These are phyloP conservation scores for Candida arabinofermentans DNA, from an alignment of 805 yeast genomes.

Conservation along the genomic window DNA sequence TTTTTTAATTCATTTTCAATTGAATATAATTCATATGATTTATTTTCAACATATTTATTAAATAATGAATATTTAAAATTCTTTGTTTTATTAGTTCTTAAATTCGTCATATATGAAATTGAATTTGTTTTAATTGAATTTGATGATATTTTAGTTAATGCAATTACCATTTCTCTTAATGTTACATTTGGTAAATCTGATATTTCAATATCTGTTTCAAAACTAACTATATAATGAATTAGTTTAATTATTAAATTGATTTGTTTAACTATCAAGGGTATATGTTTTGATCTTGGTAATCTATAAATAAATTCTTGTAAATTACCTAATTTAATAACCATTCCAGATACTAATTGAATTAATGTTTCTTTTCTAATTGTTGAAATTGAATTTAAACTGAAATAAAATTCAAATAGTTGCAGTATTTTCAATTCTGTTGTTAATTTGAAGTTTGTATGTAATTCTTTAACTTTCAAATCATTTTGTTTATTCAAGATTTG, in stretches of 20 bases:
- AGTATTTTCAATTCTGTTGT: slow-evolving; percentile 43
- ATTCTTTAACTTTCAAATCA: slow-evolving; percentile 21
- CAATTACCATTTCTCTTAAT: slow-evolving; percentile 29
- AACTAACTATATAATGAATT: slow-evolving; percentile 29
- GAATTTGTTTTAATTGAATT: slow-evolving; percentile 26
- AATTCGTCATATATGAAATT: slow-evolving; percentile 20
- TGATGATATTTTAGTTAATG: slow-evolving; percentile 29
- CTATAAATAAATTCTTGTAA: slow-evolving; percentile 45
- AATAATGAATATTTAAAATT: slow-evolving; percentile 21
- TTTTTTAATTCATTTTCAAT: slow-evolving; percentile 14
- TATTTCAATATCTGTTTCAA: slow-evolving; percentile 29
- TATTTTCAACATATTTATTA: slow-evolving; percentile 19
- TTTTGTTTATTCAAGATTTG: slow-evolving; percentile 7
- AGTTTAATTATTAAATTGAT: slow-evolving; percentile 39
- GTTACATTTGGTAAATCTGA: slow-evolving; percentile 24
- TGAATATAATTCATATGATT: slow-evolving; percentile 34
- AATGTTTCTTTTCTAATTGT: slow-evolving; percentile 21
- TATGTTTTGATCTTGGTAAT: slow-evolving; percentile 40
- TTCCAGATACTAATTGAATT: slow-evolving; percentile 35
- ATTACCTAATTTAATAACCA: slow-evolving; percentile 40
- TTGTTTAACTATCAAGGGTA: slow-evolving; percentile 35
- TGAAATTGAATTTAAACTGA: slow-evolving; percentile 25
- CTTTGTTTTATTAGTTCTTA: slow-evolving; percentile 11
- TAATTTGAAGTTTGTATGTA: slow-evolving; percentile 43
- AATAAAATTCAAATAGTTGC: slow-evolving; percentile 43